Base-by-base conservation (phyloP, 2,329 filamentous ascomycete genomes). In the Zasmidium angulare region DNA sequence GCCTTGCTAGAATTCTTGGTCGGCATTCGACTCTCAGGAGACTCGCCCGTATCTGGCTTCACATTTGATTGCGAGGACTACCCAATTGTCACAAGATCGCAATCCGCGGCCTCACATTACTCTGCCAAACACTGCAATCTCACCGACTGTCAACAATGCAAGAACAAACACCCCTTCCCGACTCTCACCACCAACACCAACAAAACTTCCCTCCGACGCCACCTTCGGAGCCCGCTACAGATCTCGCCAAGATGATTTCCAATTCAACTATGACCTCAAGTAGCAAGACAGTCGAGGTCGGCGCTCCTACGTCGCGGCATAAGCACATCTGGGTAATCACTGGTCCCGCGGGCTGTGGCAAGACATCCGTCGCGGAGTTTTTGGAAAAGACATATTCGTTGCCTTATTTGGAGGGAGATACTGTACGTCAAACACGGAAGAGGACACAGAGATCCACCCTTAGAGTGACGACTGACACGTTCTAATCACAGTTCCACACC, bases 331-430 rank as follows among this genome's bases (percentile, higher is more conserved):
- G 79, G 71, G 77, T 82, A 63, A 77, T 83, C 24, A 81, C 79
- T 20, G 81, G 81, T 4, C 81, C 81, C 20, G 81, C 81, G 53
- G 81, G 81, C 36, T 82, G 81, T 63, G 81, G 81, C 24, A 84
- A 84, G 74, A 82, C 77, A 59, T 82, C 80, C 7, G 76, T 82
- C 46, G 80, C 80, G 14, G 76, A 78, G 57, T 74, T 75, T 52
- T 72, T 84, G 11, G 72, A 79, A 7, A 66, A 75, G 17, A 71
- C 71, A 9, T 77, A 81, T 55, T 68, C 68, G 2, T 71, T 81
- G 58, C 72, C 75, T 24, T 82, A 81, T 65, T 75, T 83, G 21
- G 80, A 83, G 67, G 81, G 81, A 50, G 81, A 84, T 63, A 77
- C 78, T 59, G 77, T 83, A 29, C 26, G 26, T 29, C 11, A 66